These are phyloP conservation scores for Acanthamoeba lenticulata DNA, from an alignment of 208 protist species.

Conservation along the genomic window DNA sequence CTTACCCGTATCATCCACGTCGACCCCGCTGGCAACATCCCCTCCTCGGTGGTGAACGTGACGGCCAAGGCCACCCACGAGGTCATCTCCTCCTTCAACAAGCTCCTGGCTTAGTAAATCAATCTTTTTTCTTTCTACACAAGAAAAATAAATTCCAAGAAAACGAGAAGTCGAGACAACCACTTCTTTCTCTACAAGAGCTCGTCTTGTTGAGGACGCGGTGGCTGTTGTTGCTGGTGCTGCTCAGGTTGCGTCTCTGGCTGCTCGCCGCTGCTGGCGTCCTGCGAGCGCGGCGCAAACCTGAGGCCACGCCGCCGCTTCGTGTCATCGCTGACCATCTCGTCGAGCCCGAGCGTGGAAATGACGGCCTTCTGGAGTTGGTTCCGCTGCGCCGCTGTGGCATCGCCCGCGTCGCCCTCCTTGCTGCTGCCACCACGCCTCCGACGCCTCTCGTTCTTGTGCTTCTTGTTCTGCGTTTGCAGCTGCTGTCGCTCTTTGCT, in stretches of 20 bases:
- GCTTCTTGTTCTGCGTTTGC: not conserved
- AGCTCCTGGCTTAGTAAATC: not conserved
- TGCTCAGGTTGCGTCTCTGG: too few species aligned
- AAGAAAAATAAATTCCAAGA: too few species aligned
- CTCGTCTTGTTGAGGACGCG: too few species aligned
- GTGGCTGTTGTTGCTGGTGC: too few species aligned
- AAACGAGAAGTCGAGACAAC: too few species aligned
- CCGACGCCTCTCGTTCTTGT: not conserved
- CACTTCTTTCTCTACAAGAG: too few species aligned
- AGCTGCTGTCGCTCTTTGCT: not conserved
- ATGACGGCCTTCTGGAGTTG: not conserved
- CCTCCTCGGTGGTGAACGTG: not conserved
- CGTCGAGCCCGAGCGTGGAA: not conserved
- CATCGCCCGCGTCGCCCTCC: not conserved
- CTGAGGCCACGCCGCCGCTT: not conserved
- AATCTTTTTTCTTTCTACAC: too few species aligned
- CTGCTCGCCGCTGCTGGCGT: too few species aligned
- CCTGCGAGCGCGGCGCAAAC: not conserved
- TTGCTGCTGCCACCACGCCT: not conserved
- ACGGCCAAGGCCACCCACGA: not conserved
- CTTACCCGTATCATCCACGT: conserved; percentile 8
- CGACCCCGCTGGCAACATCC: conserved; percentile 35
- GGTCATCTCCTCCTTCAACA: not conserved
- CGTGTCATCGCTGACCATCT: not conserved
- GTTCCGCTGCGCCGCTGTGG: too few species aligned